Conservation (phyloP, 768 basidiomycete genomes). For the Tulasnella calospora region DNA sequence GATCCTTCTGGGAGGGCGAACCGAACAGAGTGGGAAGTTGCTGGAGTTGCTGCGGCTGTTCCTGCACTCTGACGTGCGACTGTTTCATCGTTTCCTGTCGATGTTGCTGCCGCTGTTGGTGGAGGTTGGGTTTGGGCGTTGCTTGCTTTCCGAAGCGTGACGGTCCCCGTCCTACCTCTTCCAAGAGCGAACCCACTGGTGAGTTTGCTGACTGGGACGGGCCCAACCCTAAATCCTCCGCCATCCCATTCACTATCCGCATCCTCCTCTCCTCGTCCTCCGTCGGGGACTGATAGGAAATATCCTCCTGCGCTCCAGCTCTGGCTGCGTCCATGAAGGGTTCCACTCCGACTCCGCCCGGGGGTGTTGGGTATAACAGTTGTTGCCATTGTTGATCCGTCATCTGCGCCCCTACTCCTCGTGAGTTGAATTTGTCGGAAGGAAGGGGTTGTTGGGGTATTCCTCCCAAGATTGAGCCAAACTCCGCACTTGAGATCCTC, state of each 20-base stretch:
- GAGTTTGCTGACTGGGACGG: slow-evolving; percentile 23
- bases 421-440: slow-evolving; percentile 19
- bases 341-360: slow-evolving; percentile 22
- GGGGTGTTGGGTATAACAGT: neutral
- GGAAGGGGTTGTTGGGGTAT: slow-evolving; percentile 24
- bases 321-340: slow-evolving; percentile 22
- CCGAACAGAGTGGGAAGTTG: slow-evolving; percentile 6
- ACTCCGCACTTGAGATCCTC: slow-evolving; percentile 18
- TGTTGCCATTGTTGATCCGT: slow-evolving; percentile 9
- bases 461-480: slow-evolving; percentile 25
- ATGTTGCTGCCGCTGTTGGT: neutral
- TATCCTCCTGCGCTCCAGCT: slow-evolving; percentile 19
- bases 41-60: neutral
- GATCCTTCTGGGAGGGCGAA: slow-evolving; percentile 13
- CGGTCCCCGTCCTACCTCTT: slow-evolving; percentile 22
- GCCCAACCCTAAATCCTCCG: slow-evolving; percentile 16
- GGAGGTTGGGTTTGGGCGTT: slow-evolving; percentile 14
- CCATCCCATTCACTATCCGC: slow-evolving; percentile 18
- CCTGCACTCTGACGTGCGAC: neutral
- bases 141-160: slow-evolving; percentile 19
- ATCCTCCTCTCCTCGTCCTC: slow-evolving; percentile 10
- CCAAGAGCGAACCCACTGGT: slow-evolving; percentile 21
- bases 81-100: slow-evolving; percentile 1
- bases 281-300: slow-evolving; percentile 13
- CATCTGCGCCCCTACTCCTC: neutral